Base-by-base conservation (phyloP, 805 yeast species). In the Hanseniaspora lachancei region DNA sequence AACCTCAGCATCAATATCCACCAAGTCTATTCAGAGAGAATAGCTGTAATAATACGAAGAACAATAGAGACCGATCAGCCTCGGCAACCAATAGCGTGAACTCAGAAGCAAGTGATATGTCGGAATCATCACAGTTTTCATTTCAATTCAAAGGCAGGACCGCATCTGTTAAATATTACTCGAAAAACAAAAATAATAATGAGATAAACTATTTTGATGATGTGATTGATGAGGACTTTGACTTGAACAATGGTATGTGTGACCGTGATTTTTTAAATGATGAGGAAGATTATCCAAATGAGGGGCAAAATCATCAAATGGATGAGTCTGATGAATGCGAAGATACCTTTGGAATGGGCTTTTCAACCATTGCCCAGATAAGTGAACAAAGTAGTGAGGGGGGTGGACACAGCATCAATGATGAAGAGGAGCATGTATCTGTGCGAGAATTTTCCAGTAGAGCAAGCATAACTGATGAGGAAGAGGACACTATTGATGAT, bases 81-180 rank as follows among this genome's bases (percentile, higher is more conserved):
- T 51, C 55, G 2, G 44, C 23, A 8, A 27, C 49, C 2, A 36
- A 51, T 13, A 51, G 55, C 20, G 20, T 51, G 2, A 51, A 43
- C 13, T 51, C 55, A 20, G 55, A 51, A 18, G n/a, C 55, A 13
- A 51, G 55, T 36, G 55, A 51, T 36, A 39, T 51, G 27, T 55
- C 63, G 3, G 49, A 23, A 18, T 23, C 49, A n/a, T 67, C 70
- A 2, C 60, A 59, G 54, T 80, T 78, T 59, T 79, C 83, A 1
- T 80, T 80, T 59, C 79, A 77, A 49, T 69, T 70, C 44, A 73
- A 71, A 13, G 55, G 55, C 18, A 68, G 84, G 58, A 77, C 78
- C 54, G 68, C 77, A 1, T 78, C 83, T 0, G 72, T 76, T 23
- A 74, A 77, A 57, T 79, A 78, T 62, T 79, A 80, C 62, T 64